Evolutionary conservation across 2,329 filamentous ascomycete genomes (phyloP).

Genomic region (Pezicula neosporulosa): DNA sequence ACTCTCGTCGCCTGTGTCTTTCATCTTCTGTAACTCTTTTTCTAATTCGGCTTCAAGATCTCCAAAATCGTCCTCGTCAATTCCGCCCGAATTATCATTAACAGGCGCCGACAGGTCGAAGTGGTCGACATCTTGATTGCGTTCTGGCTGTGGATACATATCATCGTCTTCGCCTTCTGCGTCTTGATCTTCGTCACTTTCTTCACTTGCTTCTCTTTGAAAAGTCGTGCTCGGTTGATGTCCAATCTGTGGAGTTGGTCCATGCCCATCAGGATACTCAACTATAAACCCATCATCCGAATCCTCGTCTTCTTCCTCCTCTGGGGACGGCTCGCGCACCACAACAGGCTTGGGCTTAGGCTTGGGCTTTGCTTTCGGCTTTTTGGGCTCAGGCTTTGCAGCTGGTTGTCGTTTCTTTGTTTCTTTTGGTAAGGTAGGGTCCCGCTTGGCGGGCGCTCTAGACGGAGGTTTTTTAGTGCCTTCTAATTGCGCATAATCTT

Average conservation of each 20-base stretch:
- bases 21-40: conserved; percentile 22
- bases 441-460: conserved; percentile 13
- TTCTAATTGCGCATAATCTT: conserved; percentile 63
- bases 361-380: conserved; percentile 27
- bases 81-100: conserved; percentile 27
- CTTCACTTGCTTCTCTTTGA: conserved; percentile 23
- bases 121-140: conserved; percentile 31
- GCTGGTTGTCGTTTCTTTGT: conserved; percentile 21
- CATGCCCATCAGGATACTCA: conserved; percentile 56
- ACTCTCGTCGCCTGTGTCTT: conserved; percentile 21
- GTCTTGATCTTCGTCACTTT: conserved; percentile 43
- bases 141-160: conserved; percentile 26
- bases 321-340: conserved; percentile 24
- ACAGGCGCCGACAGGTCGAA: conserved; percentile 54
- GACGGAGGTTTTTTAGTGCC: conserved; percentile 9
- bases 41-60: conserved; percentile 30
- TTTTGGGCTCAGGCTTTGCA: conserved; percentile 25
- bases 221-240: conserved; percentile 22
- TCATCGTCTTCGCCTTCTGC: conserved; percentile 45
- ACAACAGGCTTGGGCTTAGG: conserved; percentile 28
- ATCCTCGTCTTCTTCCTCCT: conserved; percentile 39
- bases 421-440: conserved; percentile 18
- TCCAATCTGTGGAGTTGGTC: conserved; percentile 31
- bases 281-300: conserved; percentile 55
- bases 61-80: conserved; percentile 28